Percentiles rank a stretch among this genome's conserved stretches.
phyloP scores from a whole-genome alignment of 192 early-diverging fungal species.

The Spinellus fusiger region DNA sequence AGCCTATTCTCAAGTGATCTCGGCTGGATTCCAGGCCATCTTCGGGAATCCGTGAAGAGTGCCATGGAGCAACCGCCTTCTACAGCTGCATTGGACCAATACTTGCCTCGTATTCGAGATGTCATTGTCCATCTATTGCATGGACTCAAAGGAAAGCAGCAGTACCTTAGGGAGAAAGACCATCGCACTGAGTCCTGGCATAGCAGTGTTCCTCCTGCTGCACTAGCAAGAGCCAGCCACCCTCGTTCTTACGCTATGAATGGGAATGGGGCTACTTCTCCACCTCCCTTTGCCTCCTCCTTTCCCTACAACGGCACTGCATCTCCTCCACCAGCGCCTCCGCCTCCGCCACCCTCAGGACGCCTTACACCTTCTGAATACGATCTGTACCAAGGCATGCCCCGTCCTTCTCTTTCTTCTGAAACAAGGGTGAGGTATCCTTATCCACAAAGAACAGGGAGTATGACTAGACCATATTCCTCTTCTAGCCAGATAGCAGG shows the following conservation, averaged over 20 bases:
- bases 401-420: slow-evolving; percentile 8
- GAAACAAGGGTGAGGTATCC: background rate
- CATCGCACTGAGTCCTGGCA: background rate
- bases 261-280: no score
- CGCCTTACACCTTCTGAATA: slow-evolving; percentile 6
- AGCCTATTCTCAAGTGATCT: slow-evolving; percentile 3
- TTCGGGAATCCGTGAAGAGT: slow-evolving; percentile 10
- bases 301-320: no score
- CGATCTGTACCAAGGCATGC: slow-evolving; percentile 23
- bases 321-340: background rate
- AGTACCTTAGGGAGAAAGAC: background rate
- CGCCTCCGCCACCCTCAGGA: background rate
- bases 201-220: background rate
- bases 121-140: slow-evolving; percentile 31
- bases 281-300: no score
- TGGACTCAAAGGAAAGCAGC: slow-evolving; percentile 28
- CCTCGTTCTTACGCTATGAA: background rate
- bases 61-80: slow-evolving; percentile 16
- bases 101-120: slow-evolving; percentile 32
- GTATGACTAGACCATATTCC: background rate
- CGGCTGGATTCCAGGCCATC: slow-evolving; percentile 14
- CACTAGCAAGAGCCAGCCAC: background rate
- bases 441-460: background rate
- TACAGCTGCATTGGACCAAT: slow-evolving; percentile 19
- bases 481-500: background rate